Evolutionary conservation across 176 grass and related monocot genomes (phyloP).

Genomic region (Areca catechu): DNA sequence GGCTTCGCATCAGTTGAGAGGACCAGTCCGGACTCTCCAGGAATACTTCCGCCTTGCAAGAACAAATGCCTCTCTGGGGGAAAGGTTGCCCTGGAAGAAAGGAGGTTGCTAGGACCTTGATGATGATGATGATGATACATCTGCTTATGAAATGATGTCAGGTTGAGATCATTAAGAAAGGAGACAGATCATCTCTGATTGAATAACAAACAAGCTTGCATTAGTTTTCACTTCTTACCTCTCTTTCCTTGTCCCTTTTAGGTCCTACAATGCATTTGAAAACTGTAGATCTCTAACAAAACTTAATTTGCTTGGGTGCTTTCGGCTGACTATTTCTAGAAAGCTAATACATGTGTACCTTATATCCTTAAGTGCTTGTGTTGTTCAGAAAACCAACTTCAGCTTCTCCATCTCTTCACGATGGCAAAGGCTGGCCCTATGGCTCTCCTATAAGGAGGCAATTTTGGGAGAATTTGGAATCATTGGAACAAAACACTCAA

Average conservation of each 20-base stretch:
- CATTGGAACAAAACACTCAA: conserved; percentile 41
- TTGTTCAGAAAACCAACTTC: conserved; percentile 24
- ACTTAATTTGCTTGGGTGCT: conserved; percentile 31
- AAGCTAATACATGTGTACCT: conserved; percentile 32
- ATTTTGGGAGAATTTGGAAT: conserved; percentile 39
- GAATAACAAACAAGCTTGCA: conserved; percentile 1
- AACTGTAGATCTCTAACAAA: conserved; percentile 32
- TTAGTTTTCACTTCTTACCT: conserved; percentile 31
- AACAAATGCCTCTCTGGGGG: conserved; percentile 51
- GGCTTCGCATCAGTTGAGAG: conserved; percentile 90
- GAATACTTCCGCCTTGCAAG: conserved; percentile 32
- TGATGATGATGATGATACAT: conserved; percentile 71
- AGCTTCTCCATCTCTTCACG: conserved; percentile 29
- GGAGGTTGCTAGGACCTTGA: conserved; percentile 37
- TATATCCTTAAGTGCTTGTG: background rate
- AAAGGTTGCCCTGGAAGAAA: conserved; percentile 39
- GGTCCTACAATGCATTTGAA: conserved; percentile 29
- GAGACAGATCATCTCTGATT: background rate
- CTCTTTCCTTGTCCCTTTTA: conserved; percentile 22
- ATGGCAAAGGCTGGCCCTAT: conserved; percentile 15
- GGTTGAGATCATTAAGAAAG: conserved; percentile 14
- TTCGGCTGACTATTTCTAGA: conserved; percentile 35
- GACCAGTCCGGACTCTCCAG: conserved; percentile 72
- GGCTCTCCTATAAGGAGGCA: conserved; percentile 39
- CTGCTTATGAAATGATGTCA: conserved; percentile 15